Conservation (phyloP, 164 flowering plant species). For the Chimonanthus salicifolius region DNA sequence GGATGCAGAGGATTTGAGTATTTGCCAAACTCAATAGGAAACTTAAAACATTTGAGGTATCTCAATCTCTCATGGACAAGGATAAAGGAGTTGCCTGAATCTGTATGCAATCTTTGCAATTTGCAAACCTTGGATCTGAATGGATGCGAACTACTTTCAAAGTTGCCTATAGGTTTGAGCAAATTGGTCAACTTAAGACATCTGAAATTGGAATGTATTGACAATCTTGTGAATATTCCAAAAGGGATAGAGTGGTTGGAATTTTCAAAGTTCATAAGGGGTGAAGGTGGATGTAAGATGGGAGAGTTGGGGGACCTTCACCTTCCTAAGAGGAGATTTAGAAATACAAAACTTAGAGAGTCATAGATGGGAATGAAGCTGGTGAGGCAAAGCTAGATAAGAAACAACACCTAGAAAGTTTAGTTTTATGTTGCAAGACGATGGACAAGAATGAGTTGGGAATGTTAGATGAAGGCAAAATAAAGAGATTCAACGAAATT, state of each 20-base stretch:
- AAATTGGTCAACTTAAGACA: too few species aligned
- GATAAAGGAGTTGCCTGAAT: too few species aligned
- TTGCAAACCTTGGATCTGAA: too few species aligned
- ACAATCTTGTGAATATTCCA: too few species aligned
- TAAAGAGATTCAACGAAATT: not conserved
- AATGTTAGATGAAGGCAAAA: not conserved
- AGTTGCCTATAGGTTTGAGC: too few species aligned
- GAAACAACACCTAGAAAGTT: not conserved
- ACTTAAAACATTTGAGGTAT: too few species aligned
- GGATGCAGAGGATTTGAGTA: too few species aligned
- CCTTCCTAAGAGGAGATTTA: conserved; percentile 1
- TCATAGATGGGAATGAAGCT: not conserved
- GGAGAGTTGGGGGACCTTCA: conserved; percentile 10
- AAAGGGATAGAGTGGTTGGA: conserved; percentile 2
- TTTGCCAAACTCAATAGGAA: too few species aligned
- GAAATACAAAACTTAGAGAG: not conserved
- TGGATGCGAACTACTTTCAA: too few species aligned
- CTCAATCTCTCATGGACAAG: too few species aligned
- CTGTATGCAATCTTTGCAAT: too few species aligned
- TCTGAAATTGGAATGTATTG: too few species aligned
- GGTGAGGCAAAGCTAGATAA: not conserved
- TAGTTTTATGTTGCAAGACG: not conserved
- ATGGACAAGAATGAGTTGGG: not conserved
- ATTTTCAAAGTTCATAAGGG: conserved; percentile 3
- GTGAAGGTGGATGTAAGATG: not conserved